Percentiles rank a stretch among this genome's conserved stretches.
Conservation (phyloP, 768 basidiomycete genomes). For the Podaxis sp. region DNA sequence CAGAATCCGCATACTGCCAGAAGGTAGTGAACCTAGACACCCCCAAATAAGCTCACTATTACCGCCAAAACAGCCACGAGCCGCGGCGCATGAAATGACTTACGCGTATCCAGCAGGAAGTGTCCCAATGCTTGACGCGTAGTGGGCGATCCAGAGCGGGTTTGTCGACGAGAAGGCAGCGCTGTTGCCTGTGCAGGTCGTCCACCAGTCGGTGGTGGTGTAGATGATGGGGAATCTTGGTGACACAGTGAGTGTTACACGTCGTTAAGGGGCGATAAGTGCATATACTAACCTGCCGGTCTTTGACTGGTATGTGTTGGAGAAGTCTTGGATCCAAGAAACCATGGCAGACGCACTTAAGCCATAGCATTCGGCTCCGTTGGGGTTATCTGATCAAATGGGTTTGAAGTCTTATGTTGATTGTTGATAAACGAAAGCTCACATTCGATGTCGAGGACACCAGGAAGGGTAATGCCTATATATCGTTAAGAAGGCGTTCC, state of each 20-base stretch:
- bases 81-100: constrained; percentile 12
- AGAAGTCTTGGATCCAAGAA: constrained; percentile 58
- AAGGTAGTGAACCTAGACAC: constrained; percentile 41
- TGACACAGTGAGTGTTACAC: neutral
- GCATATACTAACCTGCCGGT: constrained; percentile 36
- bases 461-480: constrained; percentile 45
- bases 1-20: constrained; percentile 53
- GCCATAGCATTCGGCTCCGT: constrained; percentile 51
- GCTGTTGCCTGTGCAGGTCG: constrained; percentile 57
- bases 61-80: neutral
- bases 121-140: constrained; percentile 41
- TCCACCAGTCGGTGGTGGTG: constrained; percentile 67
- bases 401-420: too few relatives aligned
- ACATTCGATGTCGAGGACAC: constrained; percentile 64
- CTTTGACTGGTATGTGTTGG: constrained; percentile 46
- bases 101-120: constrained; percentile 58
- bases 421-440: constrained; percentile 12
- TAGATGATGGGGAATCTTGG: constrained; percentile 26
- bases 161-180: constrained; percentile 43
- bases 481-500: neutral
- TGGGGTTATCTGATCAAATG: constrained; percentile 40
- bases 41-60: neutral
- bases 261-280: neutral
- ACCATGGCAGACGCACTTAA: constrained; percentile 52
- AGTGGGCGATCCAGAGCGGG: constrained; percentile 61